Evolutionary conservation across 1,284 basidiomycete species (phyloP), one percentile per base, ranked within the genome.

Genomic region (Coniferiporia weirii): DNA sequence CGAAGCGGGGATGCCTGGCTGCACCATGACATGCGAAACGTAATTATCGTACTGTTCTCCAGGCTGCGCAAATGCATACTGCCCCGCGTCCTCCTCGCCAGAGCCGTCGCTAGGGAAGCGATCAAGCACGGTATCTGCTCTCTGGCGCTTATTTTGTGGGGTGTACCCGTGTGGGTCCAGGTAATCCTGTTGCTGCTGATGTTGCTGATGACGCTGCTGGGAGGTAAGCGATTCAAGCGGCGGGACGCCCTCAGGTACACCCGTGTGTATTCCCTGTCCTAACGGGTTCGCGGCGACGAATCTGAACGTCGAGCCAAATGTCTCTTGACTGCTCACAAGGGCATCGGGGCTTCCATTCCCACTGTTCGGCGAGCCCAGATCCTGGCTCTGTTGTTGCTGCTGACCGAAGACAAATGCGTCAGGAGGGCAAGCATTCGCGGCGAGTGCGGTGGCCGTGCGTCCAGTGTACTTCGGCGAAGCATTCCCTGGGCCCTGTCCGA

Each of bases 401-500:
- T 56, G 59, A 12, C 53, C 54, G 34, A 60, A 52, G n/a, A 49
- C 45, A 36, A 52, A 52, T 15, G 53, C 54, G n/a, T 52, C 49
- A 9, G 43, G 17, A 17, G 59, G 34, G 20, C 35, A 51, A 5
- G 53, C 53, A 17, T 46, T 36, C 6, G 59, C 59, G 34, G 59
- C 53, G 10, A 60, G 53, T 13, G 59, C 59, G 9, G 59, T 60
- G 4, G 59, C 59, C 44, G 59, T 60, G 6, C 52, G 46, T 1
- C 53, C 59, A 6, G 54, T 60, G 22, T 60, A 60, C 20, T 46
- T 56, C 15, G 59, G 48, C 13, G 52, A 52, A 9, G 54, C 48
- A 51, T 60, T 60, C 34, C 59, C 59, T 6, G 53, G 47, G 15
- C 59, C 59, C 36, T 60, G 59, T 2, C 59, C 59, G 17, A 60